phyloP scores from a whole-genome alignment of 495 filamentous ascomycete species.

The Trichoderma parareesei region DNA sequence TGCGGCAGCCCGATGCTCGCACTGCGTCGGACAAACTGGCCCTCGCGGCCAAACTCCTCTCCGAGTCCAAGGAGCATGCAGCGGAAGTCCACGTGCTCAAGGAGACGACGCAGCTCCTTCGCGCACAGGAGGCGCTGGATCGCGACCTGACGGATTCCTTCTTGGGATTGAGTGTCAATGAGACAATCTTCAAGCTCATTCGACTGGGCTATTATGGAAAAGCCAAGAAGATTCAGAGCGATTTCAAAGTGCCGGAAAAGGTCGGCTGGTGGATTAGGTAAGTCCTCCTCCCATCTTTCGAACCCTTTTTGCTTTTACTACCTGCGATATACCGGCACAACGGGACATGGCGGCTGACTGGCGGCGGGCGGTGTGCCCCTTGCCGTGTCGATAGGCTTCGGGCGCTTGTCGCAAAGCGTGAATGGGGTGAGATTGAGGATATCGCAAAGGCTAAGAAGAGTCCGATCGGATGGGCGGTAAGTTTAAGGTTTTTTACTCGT shows the following conservation, averaged over 20 bases:
- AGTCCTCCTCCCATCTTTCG: conserved; percentile 12
- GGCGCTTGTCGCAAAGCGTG: conserved; percentile 77
- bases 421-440: conserved; percentile 90
- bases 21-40: conserved; percentile 72
- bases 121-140: conserved; percentile 75
- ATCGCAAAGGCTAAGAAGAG: conserved; percentile 62
- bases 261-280: conserved; percentile 77
- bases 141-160: conserved; percentile 71
- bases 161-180: conserved; percentile 75
- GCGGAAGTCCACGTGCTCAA: conserved; percentile 68
- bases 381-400: conserved; percentile 48
- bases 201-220: conserved; percentile 65
- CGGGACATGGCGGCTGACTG: not conserved
- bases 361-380: conserved; percentile 8
- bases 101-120: conserved; percentile 71
- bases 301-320: not conserved
- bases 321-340: not conserved
- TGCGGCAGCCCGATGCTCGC: conserved; percentile 53
- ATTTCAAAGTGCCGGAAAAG: conserved; percentile 89
- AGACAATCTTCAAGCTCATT: conserved; percentile 80
- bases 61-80: conserved; percentile 71
- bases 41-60: conserved; percentile 68
- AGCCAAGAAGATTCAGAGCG: conserved; percentile 76
- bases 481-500: conserved; percentile 16
- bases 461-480: conserved; percentile 95